Evolutionary conservation across 176 grass and related monocot species (phyloP), one percentile per base, ranked within the genome.

Genomic region (Alloteropsis semialata): DNA sequence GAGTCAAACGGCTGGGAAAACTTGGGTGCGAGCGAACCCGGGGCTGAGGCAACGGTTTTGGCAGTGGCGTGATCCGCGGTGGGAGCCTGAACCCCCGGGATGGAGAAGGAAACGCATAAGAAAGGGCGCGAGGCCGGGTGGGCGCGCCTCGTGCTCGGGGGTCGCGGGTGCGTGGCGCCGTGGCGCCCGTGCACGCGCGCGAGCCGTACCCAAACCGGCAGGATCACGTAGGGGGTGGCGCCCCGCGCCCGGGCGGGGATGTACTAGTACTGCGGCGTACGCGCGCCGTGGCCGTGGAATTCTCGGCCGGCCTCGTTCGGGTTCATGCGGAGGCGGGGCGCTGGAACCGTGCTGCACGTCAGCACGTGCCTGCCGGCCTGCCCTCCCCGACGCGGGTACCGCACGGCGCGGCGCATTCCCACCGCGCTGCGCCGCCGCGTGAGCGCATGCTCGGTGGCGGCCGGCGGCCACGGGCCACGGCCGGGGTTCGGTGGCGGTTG

Each of bases 1-100:
- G 58, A 21, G 36, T 73, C 62, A 82, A 85, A 85, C 83, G 77
- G 77, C 46, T 24, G 39, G 70, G 78, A 5, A 76, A 82, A 56
- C 38, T 64, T 8, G 76, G 10, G 42, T 46, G 41, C 5, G 65
- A 22, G 24, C 17, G 42, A 10, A 55, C n/a, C n/a, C n/a, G n/a
- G n/a, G n/a, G n/a, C n/a, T n/a, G n/a, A n/a, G n/a, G n/a, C 64
- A 62, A 30, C 69, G 43, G 69, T 10, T 72, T 72, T 22, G 78
- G 77, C 58, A 44, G 24, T 8, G 77, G 30, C 85, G 75, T 42
- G 57, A 84, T 76, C 34, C 9, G 75, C 55, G 55, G 80, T 13
- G 50, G 13, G 53, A 34, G 22, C 25, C 64, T 5, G 64, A n/a
- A 34, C 34, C 64, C 8, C 10, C 22, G 5, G 5, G n/a, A 16